phyloP scores from a whole-genome alignment of 805 yeast genomes.

The Danielia reshetovae region DNA sequence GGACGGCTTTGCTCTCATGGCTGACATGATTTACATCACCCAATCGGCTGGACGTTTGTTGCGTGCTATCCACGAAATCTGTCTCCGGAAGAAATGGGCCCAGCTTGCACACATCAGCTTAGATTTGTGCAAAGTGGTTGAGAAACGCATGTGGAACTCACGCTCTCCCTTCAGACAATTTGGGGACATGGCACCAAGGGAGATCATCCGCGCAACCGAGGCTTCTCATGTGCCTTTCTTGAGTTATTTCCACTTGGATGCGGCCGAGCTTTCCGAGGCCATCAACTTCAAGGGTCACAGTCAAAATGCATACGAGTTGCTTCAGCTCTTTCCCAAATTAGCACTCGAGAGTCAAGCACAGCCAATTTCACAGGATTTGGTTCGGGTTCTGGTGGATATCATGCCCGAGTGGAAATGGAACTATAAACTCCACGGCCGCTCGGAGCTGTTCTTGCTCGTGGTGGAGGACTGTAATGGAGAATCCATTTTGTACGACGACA shows the following conservation, averaged over 20 bases:
- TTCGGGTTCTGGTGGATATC: conserved; percentile 64
- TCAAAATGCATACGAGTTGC: conserved; percentile 49
- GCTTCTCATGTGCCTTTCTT: conserved; percentile 80
- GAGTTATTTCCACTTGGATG: conserved; percentile 64
- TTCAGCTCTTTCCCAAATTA: conserved; percentile 72
- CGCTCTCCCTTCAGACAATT: conserved; percentile 87
- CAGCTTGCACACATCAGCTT: conserved; percentile 52
- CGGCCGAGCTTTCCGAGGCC: conserved; percentile 81
- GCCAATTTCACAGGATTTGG: conserved; percentile 70
- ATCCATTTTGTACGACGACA: conserved; percentile 55
- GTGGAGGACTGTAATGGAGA: conserved; percentile 88
- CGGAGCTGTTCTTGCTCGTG: conserved; percentile 63
- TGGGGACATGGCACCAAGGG: conserved; percentile 58
- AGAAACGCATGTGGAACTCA: conserved; percentile 76
- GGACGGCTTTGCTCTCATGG: conserved; percentile 85
- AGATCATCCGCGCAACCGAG: conserved; percentile 71
- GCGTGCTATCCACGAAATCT: conserved; percentile 80
- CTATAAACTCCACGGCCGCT: conserved; percentile 51
- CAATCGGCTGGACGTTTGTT: conserved; percentile 90
- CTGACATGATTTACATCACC: conserved; percentile 90
- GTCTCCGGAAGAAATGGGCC: conserved; percentile 70
- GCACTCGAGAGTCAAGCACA: conserved; percentile 57
- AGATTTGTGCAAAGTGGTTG: conserved; percentile 75
- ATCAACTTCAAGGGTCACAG: conserved; percentile 70
- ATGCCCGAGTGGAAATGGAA: conserved; percentile 82